Evolutionary conservation across 805 yeast genomes (phyloP).

Genomic region (Brettanomyces custersianus): DNA sequence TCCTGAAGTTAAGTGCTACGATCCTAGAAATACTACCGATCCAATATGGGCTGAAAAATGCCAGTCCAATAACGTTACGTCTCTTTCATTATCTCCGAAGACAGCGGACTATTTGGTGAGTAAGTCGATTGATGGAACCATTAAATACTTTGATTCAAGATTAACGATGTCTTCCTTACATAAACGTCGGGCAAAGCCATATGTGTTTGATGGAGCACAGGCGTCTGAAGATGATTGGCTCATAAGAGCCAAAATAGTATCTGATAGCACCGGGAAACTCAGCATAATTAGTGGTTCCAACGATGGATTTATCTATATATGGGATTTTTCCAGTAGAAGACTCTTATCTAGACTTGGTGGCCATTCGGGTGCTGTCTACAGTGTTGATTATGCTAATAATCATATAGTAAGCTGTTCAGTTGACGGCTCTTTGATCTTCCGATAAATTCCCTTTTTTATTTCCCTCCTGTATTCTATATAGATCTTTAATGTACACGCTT

Average conservation of each 20-base stretch:
- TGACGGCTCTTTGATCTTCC: slow-evolving; percentile 47
- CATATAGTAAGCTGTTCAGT: slow-evolving; percentile 40
- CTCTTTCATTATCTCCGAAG: slow-evolving; percentile 34
- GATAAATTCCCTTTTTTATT: slow-evolving; percentile 19
- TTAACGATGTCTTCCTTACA: slow-evolving; percentile 7
- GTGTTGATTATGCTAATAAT: slow-evolving; percentile 35
- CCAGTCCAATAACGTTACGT: slow-evolving; percentile 47
- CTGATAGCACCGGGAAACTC: slow-evolving; percentile 24
- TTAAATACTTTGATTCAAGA: slow-evolving; percentile 49
- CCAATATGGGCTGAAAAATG: slow-evolving; percentile 37
- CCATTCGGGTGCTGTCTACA: slow-evolving; percentile 54
- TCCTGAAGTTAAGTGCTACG: slow-evolving; percentile 52
- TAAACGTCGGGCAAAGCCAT: slow-evolving; percentile 31
- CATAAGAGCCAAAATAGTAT: slow-evolving; percentile 40
- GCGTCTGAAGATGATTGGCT: slow-evolving; percentile 43
- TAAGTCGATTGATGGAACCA: slow-evolving; percentile 47
- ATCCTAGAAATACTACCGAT: slow-evolving; percentile 33
- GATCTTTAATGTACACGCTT: background rate
- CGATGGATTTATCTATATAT: slow-evolving; percentile 46
- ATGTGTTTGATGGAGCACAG: slow-evolving; percentile 49
- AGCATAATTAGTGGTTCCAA: slow-evolving; percentile 50
- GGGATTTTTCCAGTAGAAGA: slow-evolving; percentile 49
- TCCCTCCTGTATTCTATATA: background rate
- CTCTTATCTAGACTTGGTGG: slow-evolving; percentile 44
- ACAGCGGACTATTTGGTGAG: slow-evolving; percentile 35